Conservation (phyloP, 257 asterid species). For the Nicotiana benthamiana region DNA sequence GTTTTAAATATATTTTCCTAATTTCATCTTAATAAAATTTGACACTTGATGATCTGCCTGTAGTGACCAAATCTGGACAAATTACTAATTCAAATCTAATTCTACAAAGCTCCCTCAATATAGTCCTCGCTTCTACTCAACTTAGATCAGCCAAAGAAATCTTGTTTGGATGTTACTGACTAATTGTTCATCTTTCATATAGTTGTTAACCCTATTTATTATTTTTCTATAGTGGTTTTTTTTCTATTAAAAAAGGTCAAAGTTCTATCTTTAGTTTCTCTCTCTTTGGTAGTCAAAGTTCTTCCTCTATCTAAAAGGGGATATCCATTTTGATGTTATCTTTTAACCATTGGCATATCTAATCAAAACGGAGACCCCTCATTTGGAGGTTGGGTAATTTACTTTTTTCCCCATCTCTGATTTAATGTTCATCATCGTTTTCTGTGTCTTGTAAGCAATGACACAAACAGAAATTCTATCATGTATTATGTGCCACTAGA, state of each 20-base stretch:
- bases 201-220: background rate
- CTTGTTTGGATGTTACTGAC: background rate
- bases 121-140: background rate
- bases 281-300: background rate
- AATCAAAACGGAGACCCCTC: background rate
- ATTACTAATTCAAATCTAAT: background rate
- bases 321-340: background rate
- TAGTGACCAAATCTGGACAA: background rate
- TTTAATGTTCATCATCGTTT: background rate
- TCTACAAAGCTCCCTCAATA: background rate
- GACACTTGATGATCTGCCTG: background rate
- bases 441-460: background rate
- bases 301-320: background rate
- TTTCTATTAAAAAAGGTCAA: background rate
- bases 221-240: background rate
- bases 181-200: background rate
- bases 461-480: background rate
- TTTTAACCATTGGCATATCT: background rate
- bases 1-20: background rate
- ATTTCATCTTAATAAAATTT: background rate
- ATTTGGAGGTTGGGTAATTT: background rate
- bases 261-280: background rate
- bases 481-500: background rate
- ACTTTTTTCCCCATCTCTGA: background rate
- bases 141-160: background rate